These are phyloP conservation scores for Penicillium manginii DNA, from an alignment of 495 filamentous ascomycete genomes.

Conservation along the genomic window DNA sequence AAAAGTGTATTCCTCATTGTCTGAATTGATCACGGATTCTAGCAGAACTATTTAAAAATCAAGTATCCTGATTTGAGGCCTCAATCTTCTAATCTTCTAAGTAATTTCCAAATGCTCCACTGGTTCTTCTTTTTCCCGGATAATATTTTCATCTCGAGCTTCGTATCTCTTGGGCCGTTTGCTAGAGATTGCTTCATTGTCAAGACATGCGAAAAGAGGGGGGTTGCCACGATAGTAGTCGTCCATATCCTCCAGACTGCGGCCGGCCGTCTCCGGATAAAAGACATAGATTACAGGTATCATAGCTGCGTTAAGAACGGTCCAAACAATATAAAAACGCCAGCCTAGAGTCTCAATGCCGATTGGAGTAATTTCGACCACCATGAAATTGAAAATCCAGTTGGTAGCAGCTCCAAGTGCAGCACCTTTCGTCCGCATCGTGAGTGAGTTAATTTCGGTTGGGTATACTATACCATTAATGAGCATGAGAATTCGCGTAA, in stretches of 20 bases:
- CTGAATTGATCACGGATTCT: too few species aligned
- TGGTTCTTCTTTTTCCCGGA: conserved; percentile 6
- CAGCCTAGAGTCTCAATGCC: conserved; percentile 32
- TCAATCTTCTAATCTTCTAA: background rate
- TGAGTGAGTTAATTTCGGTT: conserved; percentile 63
- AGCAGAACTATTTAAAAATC: background rate
- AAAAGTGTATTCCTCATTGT: too few species aligned
- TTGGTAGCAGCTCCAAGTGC: conserved; percentile 57
- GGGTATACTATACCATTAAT: conserved; percentile 48
- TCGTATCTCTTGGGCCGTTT: conserved; percentile 10
- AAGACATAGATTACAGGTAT: conserved; percentile 54
- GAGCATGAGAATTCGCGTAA: conserved; percentile 40
- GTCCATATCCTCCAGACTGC: conserved; percentile 37
- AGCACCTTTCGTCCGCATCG: conserved; percentile 58
- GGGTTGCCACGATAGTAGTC: conserved; percentile 12
- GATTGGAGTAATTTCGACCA: conserved; percentile 63
- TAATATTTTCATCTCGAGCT: conserved; percentile 9
- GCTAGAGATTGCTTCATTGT: conserved; percentile 16
- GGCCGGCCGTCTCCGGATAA: conserved; percentile 51
- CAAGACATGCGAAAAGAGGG: conserved; percentile 14
- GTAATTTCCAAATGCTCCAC: background rate
- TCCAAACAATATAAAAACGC: conserved; percentile 34
- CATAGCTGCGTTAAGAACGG: conserved; percentile 24
- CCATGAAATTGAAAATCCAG: conserved; percentile 64
- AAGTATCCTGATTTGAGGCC: background rate